Evolutionary conservation across 2,329 filamentous ascomycete species (phyloP).

Genomic region (Nothophoma quercina): DNA sequence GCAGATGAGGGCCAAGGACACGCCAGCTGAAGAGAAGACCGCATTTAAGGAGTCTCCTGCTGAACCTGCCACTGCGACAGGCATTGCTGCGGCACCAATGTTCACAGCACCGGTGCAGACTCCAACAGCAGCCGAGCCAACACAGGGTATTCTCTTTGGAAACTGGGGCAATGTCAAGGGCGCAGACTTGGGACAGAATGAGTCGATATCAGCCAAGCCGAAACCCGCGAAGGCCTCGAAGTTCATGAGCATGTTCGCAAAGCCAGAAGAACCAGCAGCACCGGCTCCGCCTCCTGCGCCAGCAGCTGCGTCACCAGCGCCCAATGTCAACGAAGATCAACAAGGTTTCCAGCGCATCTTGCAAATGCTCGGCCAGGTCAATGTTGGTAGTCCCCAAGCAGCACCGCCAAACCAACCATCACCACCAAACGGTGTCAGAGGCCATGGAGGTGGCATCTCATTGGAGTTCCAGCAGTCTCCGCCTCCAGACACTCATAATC

Average conservation of each 20-base stretch:
- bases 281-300: slow-evolving; percentile 24
- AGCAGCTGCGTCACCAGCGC: slow-evolving; percentile 34
- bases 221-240: slow-evolving; percentile 77
- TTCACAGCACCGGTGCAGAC: slow-evolving; percentile 60
- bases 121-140: slow-evolving; percentile 66
- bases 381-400: slow-evolving; percentile 27
- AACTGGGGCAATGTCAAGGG: slow-evolving; percentile 62
- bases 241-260: slow-evolving; percentile 77
- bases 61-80: slow-evolving; percentile 29
- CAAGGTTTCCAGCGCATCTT: slow-evolving; percentile 85
- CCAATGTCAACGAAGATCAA: slow-evolving; percentile 70
- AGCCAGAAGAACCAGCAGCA: slow-evolving; percentile 47
- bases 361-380: slow-evolving; percentile 73
- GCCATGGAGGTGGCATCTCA: slow-evolving; percentile 39
- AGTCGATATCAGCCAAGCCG: slow-evolving; percentile 46
- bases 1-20: slow-evolving; percentile 75
- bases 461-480: slow-evolving; percentile 45
- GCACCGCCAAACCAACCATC: slow-evolving; percentile 30
- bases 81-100: slow-evolving; percentile 32
- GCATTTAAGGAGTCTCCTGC: slow-evolving; percentile 41
- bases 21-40: slow-evolving; percentile 56
- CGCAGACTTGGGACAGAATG: slow-evolving; percentile 43
- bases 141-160: slow-evolving; percentile 80
- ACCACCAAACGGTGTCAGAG: slow-evolving; percentile 37
- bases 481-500: slow-evolving; percentile 38